Evolutionary conservation across 768 basidiomycete genomes (phyloP).

Genomic region (Phallus indusiatus): DNA sequence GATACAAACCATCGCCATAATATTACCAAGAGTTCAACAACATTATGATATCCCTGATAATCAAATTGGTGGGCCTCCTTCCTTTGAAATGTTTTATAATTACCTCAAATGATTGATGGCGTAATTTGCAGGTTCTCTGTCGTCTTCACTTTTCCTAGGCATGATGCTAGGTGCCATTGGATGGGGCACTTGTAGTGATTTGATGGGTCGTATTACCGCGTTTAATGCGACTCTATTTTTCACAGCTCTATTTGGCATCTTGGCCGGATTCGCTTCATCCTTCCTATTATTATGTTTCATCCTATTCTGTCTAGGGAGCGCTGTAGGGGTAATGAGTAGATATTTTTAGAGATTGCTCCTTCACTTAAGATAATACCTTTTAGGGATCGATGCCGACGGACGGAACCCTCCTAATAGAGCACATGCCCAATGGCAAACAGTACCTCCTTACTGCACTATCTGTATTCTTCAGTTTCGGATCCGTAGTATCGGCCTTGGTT

Average conservation of each 20-base stretch:
- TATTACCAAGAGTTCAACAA: constrained; percentile 91
- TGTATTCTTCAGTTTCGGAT: constrained; percentile 92
- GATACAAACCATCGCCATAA: constrained; percentile 86
- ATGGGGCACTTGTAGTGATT: constrained; percentile 89
- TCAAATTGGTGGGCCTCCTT: constrained; percentile 11
- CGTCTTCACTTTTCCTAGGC: constrained; percentile 86
- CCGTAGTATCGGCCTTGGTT: constrained; percentile 75
- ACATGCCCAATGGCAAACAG: constrained; percentile 85
- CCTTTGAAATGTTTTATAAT: constrained; percentile 13
- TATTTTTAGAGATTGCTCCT: neutral
- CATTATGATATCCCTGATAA: constrained; percentile 58
- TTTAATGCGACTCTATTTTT: constrained; percentile 92
- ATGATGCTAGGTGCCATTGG: constrained; percentile 95
- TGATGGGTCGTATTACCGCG: constrained; percentile 78
- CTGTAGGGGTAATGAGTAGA: constrained; percentile 70
- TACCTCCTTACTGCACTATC: constrained; percentile 88
- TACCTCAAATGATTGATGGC: constrained; percentile 17
- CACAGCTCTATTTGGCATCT: constrained; percentile 79
- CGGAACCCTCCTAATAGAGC: constrained; percentile 85
- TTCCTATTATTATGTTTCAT: constrained; percentile 63
- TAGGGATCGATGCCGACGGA: constrained; percentile 97
- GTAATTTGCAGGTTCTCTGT: constrained; percentile 73
- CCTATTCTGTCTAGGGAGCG: constrained; percentile 83
- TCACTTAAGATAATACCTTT: neutral
- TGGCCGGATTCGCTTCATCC: constrained; percentile 62